Conservation (phyloP, 1,284 basidiomycete species). For the Ganoderma boninense region DNA sequence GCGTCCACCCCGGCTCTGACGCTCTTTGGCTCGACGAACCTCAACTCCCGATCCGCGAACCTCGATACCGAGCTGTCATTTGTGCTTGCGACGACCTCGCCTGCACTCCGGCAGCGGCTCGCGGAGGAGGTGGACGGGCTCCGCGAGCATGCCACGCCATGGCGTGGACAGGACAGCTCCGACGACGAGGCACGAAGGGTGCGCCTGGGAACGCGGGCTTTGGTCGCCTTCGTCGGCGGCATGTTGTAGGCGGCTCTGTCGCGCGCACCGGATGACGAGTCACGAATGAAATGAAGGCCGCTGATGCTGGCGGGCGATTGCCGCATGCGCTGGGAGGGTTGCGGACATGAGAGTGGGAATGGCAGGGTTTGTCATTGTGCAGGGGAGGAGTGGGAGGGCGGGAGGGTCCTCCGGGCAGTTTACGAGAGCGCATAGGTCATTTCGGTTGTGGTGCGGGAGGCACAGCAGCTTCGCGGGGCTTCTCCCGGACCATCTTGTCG, state of each 20-base stretch:
- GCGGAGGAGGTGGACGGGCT: slow-evolving; percentile 57
- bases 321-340: slow-evolving; percentile 3
- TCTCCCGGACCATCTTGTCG: neutral
- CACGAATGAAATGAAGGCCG: neutral
- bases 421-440: neutral
- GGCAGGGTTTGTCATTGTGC: slow-evolving; percentile 1
- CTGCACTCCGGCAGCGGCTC: slow-evolving; percentile 48
- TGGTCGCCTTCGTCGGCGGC: slow-evolving; percentile 72
- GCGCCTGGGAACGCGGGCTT: slow-evolving; percentile 70
- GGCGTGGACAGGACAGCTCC: slow-evolving; percentile 56
- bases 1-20: slow-evolving; percentile 73
- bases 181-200: slow-evolving; percentile 65
- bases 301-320: neutral
- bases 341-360: slow-evolving; percentile 23
- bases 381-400: neutral
- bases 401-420: neutral
- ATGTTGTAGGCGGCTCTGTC: slow-evolving; percentile 57
- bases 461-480: neutral
- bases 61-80: slow-evolving; percentile 96
- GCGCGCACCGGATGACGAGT: neutral
- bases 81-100: slow-evolving; percentile 76
- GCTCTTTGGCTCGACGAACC: slow-evolving; percentile 95
- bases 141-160: slow-evolving; percentile 54
- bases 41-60: slow-evolving; percentile 90
- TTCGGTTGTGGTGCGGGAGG: neutral